Evolutionary conservation across 768 basidiomycete species (phyloP), one percentile per base, ranked within the genome.

Genomic region (Leucogyrophana mollusca): DNA sequence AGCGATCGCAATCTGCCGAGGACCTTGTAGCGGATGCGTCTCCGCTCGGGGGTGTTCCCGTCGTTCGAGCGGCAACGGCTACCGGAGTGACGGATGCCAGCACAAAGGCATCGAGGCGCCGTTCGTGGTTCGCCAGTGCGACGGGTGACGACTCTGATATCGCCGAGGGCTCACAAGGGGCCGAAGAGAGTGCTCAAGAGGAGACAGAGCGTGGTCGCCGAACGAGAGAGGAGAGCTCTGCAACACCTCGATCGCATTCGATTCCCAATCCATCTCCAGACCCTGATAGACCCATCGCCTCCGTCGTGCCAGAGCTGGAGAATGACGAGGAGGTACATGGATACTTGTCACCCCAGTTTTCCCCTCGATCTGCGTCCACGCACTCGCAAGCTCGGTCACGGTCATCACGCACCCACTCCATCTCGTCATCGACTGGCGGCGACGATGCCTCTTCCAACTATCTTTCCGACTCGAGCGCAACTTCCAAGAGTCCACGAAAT

Each of bases 71-170:
- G 11, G 40, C 50, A 9, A 60, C 66, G 5, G 34, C 50, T 8
- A 56, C 51, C 2, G 45, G 36, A 7, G 51, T 30, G 11, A 49
- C 45, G 9, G 56, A 59, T 11, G 55, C 48, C 34, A 48, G 52
- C 0, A 55, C 70, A 4, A 58, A 61, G 14, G 49, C 64, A 11
- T 62, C 63, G 13, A 64, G 65, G 39, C 74, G 77, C n/a, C 73
- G 72, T 9, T 81, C 77, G 14, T 85, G 82, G 83, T 83, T 85
- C 51, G 68, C 74, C 16, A 62, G 65, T 25, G 61, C 72, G n/a
- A 61, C 64, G 20, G 74, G 62, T 33, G 72, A 73, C 9, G 73
- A 72, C 21, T 32, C 57, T 9, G 60, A 60, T 17, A 46, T 55
- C 3, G 34, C 61, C 17, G 47, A 53, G 2, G 59, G 61, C 21